Percentiles rank a stretch among this genome's conserved stretches.
These are phyloP conservation scores for Mytilinidion resinicola DNA, from an alignment of 495 filamentous ascomycete species.

Conservation along the genomic window DNA sequence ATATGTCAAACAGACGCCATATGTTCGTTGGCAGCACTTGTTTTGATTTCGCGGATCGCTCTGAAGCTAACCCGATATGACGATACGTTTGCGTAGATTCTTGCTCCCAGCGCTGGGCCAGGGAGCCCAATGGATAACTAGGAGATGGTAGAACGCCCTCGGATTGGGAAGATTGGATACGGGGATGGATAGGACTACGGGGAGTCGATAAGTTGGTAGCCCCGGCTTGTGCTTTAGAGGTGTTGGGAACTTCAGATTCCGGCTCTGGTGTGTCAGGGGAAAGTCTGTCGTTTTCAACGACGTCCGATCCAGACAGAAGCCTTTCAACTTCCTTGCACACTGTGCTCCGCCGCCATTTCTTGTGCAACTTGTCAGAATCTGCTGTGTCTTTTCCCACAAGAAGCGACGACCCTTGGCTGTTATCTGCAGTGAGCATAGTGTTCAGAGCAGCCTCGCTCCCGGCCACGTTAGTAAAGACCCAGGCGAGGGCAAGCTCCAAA, in stretches of 20 bases:
- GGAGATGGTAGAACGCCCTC: too few species aligned
- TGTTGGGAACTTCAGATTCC: neutral
- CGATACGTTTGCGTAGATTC: neutral
- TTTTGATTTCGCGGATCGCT: conserved; percentile 8
- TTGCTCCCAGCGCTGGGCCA: neutral
- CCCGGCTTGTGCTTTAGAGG: neutral
- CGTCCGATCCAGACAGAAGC: conserved; percentile 21
- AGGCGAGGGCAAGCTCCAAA: conserved; percentile 47
- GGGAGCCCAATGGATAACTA: too few species aligned
- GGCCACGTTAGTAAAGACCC: conserved; percentile 35
- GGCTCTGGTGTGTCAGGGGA: neutral
- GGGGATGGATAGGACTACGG: neutral
- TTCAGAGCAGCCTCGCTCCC: conserved; percentile 33
- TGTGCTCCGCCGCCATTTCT: conserved; percentile 29
- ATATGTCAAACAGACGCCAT: conserved; percentile 61
- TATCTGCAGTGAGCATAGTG: conserved; percentile 13
- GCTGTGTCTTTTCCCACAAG: conserved; percentile 26
- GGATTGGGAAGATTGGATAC: too few species aligned
- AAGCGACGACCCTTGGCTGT: conserved; percentile 3
- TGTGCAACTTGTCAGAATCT: conserved; percentile 28
- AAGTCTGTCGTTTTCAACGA: neutral
- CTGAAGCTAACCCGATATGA: neutral
- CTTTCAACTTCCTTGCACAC: conserved; percentile 32
- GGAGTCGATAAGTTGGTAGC: neutral
- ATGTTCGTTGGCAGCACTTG: conserved; percentile 50